phyloP scores from a whole-genome alignment of 2,329 filamentous ascomycete genomes.

The Aphanoascus verrucosus region DNA sequence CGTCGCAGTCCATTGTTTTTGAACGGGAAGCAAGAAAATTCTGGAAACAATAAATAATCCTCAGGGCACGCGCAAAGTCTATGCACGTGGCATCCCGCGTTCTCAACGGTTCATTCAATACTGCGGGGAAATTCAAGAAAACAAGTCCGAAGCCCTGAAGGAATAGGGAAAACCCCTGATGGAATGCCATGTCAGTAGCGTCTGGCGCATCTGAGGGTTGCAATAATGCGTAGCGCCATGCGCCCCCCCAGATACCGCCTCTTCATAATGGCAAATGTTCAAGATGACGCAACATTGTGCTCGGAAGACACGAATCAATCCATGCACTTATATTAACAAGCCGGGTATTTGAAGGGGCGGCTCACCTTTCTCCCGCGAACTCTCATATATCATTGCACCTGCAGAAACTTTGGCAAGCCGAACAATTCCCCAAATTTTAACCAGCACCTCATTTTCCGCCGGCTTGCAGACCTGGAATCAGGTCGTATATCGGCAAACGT shows the following conservation, averaged over 20 bases:
- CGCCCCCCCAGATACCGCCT: too few relatives aligned
- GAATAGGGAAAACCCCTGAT: neutral
- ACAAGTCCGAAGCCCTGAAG: neutral
- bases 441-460: too few relatives aligned
- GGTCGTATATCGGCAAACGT: too few relatives aligned
- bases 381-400: neutral
- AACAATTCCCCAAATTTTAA: neutral
- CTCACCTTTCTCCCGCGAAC: neutral
- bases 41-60: neutral
- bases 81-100: neutral
- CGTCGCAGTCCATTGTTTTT: neutral
- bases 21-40: neutral
- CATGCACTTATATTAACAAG: neutral
- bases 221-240: neutral
- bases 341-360: conserved; percentile 3
- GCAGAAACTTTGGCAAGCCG: neutral
- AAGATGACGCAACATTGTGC: neutral
- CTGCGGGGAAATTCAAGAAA: too few relatives aligned
- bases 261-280: neutral
- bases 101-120: neutral
- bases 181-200: too few relatives aligned
- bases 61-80: neutral
- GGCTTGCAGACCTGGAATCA: too few relatives aligned
- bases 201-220: neutral
- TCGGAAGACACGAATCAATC: neutral